These are phyloP conservation scores for Amylostereum areolatum DNA, from an alignment of 1,284 basidiomycete genomes.

Conservation along the genomic window DNA sequence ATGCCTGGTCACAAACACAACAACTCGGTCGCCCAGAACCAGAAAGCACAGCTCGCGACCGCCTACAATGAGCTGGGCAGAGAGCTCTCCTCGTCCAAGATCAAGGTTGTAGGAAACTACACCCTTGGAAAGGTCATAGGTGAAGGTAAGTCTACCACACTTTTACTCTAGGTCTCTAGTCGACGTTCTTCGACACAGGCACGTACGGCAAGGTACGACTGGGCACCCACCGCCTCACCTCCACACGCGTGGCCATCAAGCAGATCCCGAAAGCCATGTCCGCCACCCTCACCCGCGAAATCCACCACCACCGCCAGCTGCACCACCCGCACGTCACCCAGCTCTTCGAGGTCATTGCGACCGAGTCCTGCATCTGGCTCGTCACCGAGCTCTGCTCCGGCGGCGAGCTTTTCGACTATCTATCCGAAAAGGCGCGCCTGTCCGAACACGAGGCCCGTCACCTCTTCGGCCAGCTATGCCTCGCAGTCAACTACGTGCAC, in stretches of 20 bases:
- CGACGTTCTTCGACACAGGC: constrained; percentile 38
- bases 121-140: constrained; percentile 94
- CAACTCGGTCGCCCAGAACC: constrained; percentile 65
- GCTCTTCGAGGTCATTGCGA: constrained; percentile 96
- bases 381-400: constrained; percentile 95
- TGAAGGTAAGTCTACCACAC: constrained; percentile 63
- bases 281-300: constrained; percentile 88
- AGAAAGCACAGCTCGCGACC: constrained; percentile 82
- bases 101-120: constrained; percentile 93
- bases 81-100: constrained; percentile 84
- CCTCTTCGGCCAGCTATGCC: constrained; percentile 91
- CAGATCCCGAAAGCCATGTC: constrained; percentile 94
- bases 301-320: constrained; percentile 95
- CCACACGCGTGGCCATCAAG: constrained; percentile 90
- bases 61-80: constrained; percentile 97
- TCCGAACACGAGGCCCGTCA: constrained; percentile 78
- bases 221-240: constrained; percentile 88
- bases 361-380: constrained; percentile 94
- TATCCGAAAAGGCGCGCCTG: constrained; percentile 89
- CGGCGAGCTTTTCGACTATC: constrained; percentile 96
- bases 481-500: constrained; percentile 91
- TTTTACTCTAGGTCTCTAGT: not conserved
- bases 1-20: constrained; percentile 55
- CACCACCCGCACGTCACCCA: constrained; percentile 95
- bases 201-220: constrained; percentile 92